Conservation (phyloP, 306 rosid genomes). For the Cercis canadensis region DNA sequence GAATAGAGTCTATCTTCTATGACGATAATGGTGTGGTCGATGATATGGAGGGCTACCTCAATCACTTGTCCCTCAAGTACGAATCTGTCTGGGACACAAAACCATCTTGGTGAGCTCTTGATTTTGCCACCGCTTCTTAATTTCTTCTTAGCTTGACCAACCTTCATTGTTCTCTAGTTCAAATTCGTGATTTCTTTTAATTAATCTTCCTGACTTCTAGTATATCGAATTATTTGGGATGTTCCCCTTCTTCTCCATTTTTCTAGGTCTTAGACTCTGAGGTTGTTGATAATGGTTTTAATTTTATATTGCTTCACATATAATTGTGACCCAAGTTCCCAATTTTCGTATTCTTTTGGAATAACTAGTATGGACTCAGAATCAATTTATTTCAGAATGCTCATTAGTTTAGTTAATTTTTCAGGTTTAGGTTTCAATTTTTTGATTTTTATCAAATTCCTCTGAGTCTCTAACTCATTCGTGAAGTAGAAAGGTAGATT, state of each 20-base stretch:
- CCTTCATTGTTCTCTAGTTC: background rate
- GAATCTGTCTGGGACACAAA: conserved; percentile 98
- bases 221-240: background rate
- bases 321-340: no score
- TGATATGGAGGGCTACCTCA: conserved; percentile 89
- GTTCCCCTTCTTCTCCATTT: no score
- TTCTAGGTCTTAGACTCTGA: no score
- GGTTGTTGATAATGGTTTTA: no score
- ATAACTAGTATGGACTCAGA: no score
- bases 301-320: no score
- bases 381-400: no score
- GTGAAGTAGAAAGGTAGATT: background rate
- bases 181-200: background rate
- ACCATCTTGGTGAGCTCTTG: conserved; percentile 72
- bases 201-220: background rate
- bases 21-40: conserved; percentile 70
- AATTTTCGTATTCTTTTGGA: no score
- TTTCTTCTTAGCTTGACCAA: background rate
- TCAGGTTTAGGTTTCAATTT: no score
- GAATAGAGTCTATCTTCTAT: conserved; percentile 59
- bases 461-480: background rate
- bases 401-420: no score
- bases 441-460: background rate
- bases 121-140: background rate
- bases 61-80: conserved; percentile 81